phyloP scores from a whole-genome alignment of 2,329 filamentous ascomycete genomes.

The Trichoderma polysporum region DNA sequence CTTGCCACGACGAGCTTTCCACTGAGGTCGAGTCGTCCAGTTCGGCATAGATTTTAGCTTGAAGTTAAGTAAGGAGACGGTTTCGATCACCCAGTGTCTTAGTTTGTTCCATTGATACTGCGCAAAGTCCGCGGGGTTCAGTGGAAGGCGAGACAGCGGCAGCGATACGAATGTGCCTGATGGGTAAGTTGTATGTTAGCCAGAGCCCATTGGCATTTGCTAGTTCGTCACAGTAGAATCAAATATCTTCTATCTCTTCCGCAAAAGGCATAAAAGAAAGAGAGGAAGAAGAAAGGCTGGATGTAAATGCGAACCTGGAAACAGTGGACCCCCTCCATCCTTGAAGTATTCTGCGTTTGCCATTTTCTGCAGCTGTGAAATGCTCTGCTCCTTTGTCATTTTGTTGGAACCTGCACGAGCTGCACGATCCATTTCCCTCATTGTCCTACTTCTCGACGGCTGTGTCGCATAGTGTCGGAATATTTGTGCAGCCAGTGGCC shows the following conservation, averaged over 20 bases:
- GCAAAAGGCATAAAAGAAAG: no score
- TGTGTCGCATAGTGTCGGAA: conserved; percentile 29
- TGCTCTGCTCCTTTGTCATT: conserved; percentile 32
- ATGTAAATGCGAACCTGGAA: conserved; percentile 31
- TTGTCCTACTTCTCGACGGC: conserved; percentile 29
- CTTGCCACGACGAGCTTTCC: conserved; percentile 42
- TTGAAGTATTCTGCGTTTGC: conserved; percentile 37
- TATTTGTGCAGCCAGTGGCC: conserved; percentile 27
- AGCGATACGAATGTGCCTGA: conserved; percentile 51
- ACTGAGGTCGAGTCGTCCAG: conserved; percentile 43
- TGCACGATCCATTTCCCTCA: conserved; percentile 32
- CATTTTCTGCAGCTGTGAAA: conserved; percentile 33
- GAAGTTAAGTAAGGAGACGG: conserved; percentile 37
- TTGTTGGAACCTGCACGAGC: conserved; percentile 27
- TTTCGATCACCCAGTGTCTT: conserved; percentile 38
- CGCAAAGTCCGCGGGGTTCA: conserved; percentile 30
- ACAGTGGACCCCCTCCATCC: conserved; percentile 35
- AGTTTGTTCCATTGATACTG: conserved; percentile 40
- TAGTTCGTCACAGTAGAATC: not conserved
- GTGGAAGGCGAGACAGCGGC: conserved; percentile 38
- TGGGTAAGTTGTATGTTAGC: not conserved
- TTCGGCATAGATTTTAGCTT: conserved; percentile 48
- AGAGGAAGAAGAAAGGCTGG: not conserved
- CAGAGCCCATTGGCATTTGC: not conserved
- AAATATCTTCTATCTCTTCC: no score